Evolutionary conservation across 2,329 filamentous ascomycete species (phyloP).

Genomic region (Sporothrix brunneoviolacea): DNA sequence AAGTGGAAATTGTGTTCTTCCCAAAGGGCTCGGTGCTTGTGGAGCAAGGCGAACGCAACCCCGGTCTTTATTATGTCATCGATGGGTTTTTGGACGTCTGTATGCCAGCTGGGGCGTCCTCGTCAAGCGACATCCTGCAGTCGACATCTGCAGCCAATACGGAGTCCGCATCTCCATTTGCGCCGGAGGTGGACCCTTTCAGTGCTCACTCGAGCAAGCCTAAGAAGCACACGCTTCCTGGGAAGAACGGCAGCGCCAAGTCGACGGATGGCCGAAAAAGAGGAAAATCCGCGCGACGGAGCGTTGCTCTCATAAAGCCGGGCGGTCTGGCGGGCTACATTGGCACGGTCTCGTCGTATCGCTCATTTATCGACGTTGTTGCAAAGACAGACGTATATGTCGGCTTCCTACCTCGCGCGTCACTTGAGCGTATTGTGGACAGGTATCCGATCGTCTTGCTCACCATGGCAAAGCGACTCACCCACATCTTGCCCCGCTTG

Average conservation of each 20-base stretch:
- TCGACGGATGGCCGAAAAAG: conserved; percentile 37
- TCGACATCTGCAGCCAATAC: conserved; percentile 14
- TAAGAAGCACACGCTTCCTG: not conserved
- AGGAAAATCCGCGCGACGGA: conserved; percentile 48
- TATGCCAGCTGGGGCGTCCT: conserved; percentile 61
- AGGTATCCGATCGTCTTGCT: conserved; percentile 85
- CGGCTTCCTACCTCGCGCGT: conserved; percentile 79
- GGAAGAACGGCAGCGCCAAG: not conserved
- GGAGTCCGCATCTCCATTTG: conserved; percentile 20
- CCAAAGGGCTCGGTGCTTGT: conserved; percentile 90
- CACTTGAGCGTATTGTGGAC: conserved; percentile 87
- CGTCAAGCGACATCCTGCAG: conserved; percentile 33
- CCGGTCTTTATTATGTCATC: conserved; percentile 93
- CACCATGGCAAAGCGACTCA: conserved; percentile 93
- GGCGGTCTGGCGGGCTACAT: conserved; percentile 92
- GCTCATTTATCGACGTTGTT: conserved; percentile 93
- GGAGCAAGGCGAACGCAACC: conserved; percentile 94
- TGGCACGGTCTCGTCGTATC: conserved; percentile 86
- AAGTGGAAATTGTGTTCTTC: conserved; percentile 96
- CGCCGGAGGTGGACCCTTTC: conserved; percentile 1
- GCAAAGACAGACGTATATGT: conserved; percentile 99
- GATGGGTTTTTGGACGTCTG: conserved; percentile 95
- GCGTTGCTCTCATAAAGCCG: conserved; percentile 86
- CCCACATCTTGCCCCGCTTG: conserved; percentile 77
- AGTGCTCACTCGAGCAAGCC: not conserved